A percentile compares a stretch with the other conserved stretches of the same genome.
Conservation (phyloP, 805 yeast species). For the Metschnikowia sp. region DNA sequence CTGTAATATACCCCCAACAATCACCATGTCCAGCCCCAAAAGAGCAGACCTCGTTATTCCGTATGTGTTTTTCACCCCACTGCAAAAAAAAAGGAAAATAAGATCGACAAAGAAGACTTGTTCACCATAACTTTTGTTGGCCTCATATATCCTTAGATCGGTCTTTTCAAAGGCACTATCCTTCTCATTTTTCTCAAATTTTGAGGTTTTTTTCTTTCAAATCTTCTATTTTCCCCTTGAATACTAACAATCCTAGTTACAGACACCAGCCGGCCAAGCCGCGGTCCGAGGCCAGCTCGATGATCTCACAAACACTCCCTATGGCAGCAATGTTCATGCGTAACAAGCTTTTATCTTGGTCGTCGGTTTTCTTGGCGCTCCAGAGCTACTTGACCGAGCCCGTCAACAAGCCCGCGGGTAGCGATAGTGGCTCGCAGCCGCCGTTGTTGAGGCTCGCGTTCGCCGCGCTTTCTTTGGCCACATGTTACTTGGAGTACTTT, state of each 20-base stretch:
- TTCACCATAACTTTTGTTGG: too few relatives aligned
- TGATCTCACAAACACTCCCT: slow-evolving; percentile 57
- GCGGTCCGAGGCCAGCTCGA: slow-evolving; percentile 42
- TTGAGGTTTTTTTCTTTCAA: too few relatives aligned
- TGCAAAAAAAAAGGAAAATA: background rate
- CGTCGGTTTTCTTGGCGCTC: slow-evolving; percentile 48
- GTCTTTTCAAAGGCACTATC: background rate
- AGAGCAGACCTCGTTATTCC: slow-evolving; percentile 18
- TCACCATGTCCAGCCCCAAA: slow-evolving; percentile 13
- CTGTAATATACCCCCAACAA: background rate
- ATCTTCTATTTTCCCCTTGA: background rate
- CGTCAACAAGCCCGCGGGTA: slow-evolving; percentile 25
- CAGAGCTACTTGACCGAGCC: slow-evolving; percentile 48
- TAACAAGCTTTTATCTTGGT: slow-evolving; percentile 56
- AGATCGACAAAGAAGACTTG: background rate
- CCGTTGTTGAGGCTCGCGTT: slow-evolving; percentile 45
- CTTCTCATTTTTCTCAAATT: background rate
- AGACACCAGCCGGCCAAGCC: slow-evolving; percentile 48
- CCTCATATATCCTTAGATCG: too few relatives aligned
- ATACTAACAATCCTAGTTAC: slow-evolving; percentile 30
- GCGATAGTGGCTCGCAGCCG: slow-evolving; percentile 36
- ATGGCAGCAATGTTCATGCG: slow-evolving; percentile 67
- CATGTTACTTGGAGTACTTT: slow-evolving; percentile 53
- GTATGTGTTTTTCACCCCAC: slow-evolving; percentile 5
- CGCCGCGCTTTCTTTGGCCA: slow-evolving; percentile 45